A percentile compares a stretch with the other conserved stretches of the same genome.
phyloP scores from a whole-genome alignment of 179 eudicot species.

The Drosera spatulata region DNA sequence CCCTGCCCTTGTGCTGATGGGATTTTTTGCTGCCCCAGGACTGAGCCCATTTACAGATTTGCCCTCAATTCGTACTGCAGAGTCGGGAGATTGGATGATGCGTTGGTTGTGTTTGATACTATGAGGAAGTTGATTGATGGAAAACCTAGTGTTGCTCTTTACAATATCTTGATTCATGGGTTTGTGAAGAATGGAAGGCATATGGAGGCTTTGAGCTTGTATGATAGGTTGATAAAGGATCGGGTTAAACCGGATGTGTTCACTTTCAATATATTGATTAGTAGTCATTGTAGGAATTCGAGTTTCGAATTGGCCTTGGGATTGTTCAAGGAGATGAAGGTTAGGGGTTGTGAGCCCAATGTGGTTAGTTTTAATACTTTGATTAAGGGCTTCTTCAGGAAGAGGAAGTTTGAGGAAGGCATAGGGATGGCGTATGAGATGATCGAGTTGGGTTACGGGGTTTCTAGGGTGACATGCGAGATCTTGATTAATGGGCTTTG shows the following conservation, averaged over 20 bases:
- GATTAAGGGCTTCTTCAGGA: conserved; percentile 69
- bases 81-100: conserved; percentile 59
- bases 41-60: conserved; percentile 64
- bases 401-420: conserved; percentile 58
- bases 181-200: conserved; percentile 46
- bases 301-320: conserved; percentile 50
- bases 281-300: conserved; percentile 49
- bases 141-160: conserved; percentile 56
- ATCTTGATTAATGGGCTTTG: conserved; percentile 74
- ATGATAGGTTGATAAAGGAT: conserved; percentile 47
- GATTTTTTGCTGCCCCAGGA: conserved; percentile 70
- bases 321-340: conserved; percentile 76
- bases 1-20: conserved; percentile 94
- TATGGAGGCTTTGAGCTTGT: conserved; percentile 45
- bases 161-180: conserved; percentile 72
- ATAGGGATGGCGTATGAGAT: conserved; percentile 75
- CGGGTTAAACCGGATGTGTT: conserved; percentile 71
- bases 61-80: conserved; percentile 61
- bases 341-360: conserved; percentile 60
- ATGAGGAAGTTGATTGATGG: conserved; percentile 77
- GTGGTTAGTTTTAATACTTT: conserved; percentile 88
- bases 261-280: conserved; percentile 78
- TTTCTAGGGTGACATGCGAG: conserved; percentile 63
- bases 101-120: conserved; percentile 43
- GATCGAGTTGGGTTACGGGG: conserved; percentile 59